phyloP scores from a whole-genome alignment of 139 green algal genomes.

The Eudorina sp. region DNA sequence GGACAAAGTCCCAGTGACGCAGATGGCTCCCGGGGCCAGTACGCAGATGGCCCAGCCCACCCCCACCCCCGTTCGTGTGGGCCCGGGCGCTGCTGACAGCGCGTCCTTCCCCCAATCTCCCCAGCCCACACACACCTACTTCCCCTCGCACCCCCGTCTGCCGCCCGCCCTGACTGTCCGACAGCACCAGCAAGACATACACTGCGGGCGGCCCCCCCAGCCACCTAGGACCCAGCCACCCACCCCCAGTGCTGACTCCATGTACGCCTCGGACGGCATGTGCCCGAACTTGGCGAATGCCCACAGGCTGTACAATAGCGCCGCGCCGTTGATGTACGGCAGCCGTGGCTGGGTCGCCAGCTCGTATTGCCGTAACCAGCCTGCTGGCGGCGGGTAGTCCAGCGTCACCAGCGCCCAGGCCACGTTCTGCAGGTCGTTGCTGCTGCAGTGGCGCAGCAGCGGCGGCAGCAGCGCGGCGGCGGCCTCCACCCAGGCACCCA shows the following conservation, averaged over 20 bases:
- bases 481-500: slow-evolving; percentile 2
- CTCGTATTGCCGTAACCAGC: not conserved
- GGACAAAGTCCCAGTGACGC: too few species aligned
- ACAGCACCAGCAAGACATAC: too few species aligned
- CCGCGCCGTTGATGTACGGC: not conserved
- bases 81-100: too few species aligned
- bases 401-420: slow-evolving; percentile 5
- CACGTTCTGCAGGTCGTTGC: slow-evolving; percentile 13
- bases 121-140: too few species aligned
- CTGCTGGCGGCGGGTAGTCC: not conserved
- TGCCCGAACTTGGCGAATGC: slow-evolving; percentile 22
- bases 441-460: not conserved
- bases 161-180: too few species aligned
- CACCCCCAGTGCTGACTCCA: not conserved
- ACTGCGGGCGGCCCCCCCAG: not conserved
- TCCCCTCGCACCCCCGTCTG: too few species aligned
- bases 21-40: too few species aligned
- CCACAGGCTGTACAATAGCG: slow-evolving; percentile 36
- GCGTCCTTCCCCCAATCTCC: too few species aligned
- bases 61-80: too few species aligned
- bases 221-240: not conserved
- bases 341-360: slow-evolving; percentile 1
- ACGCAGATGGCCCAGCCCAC: too few species aligned
- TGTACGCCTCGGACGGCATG: slow-evolving; percentile 7
- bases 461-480: not conserved